Base-by-base conservation (phyloP, 768 basidiomycete species). In the Collybiopsis luxurians region DNA sequence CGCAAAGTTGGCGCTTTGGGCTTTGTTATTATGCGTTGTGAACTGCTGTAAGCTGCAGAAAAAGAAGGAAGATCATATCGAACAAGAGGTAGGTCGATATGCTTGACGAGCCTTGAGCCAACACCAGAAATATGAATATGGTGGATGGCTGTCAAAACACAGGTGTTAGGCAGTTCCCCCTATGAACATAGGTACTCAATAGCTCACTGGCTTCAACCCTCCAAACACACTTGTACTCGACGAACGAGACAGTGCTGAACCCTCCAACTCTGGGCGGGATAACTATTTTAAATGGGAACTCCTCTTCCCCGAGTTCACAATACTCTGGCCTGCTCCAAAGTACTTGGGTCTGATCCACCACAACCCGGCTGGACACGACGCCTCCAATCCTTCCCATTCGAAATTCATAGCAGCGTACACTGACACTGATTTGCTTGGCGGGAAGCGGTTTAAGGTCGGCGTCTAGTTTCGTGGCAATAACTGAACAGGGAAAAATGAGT, bases 371-470 rank as follows among this genome's bases (percentile, higher is more conserved):
- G 43, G 82, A 80, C 24, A 77, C 59, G 15, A 79, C 53, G 31
- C 44, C 70, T 53, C 82, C 82, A 55, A 85, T 71, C 59, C 83
- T 84, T 58, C 82, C 82, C 50, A 85, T 70, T 30, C 90, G 83
- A 40, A 86, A 78, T 75, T 94, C 91, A 67, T 92, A 92, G 71
- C 91, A 94, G 43, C 90, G 82, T 43, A 94, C 81, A n/a, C 85
- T 81, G 63, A 96, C 77, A 50, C 81, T 78, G 63, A 92, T 72
- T 39, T 84, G 82, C 62, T 80, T 85, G 61, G 86, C 85, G 10
- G 75, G 82, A 54, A 95, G 76, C 17, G 77, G 79, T 67, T 85
- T 89, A 26, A 74, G 74, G 71, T 92, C 91, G 19, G 80, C 79
- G 62, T 92, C 90, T 53, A 87, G 73, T 59, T 76, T 80, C 42